These are phyloP conservation scores for Kuraishia piskuri DNA, from an alignment of 805 yeast species.

Conservation along the genomic window DNA sequence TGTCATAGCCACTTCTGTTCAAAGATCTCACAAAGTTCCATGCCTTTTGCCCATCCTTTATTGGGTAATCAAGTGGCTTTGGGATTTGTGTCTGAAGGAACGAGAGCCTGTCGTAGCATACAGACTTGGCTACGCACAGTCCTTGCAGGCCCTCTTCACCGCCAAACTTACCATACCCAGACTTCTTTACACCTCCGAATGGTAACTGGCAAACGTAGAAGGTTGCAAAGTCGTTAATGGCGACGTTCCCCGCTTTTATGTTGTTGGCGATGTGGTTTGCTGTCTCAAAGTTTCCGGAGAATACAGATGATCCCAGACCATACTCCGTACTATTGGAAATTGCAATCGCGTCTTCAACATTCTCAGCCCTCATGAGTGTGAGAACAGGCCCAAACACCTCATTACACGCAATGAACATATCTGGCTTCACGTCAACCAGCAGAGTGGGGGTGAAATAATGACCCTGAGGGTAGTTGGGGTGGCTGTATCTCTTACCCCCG, in stretches of 20 bases:
- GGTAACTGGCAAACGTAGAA: constrained; percentile 94
- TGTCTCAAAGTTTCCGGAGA: constrained; percentile 53
- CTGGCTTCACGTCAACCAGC: constrained; percentile 68
- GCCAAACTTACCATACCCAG: constrained; percentile 96
- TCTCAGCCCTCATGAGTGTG: constrained; percentile 65
- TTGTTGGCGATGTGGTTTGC: constrained; percentile 56
- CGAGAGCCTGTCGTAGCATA: constrained; percentile 77
- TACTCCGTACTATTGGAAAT: constrained; percentile 80
- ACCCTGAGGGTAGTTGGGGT: constrained; percentile 94
- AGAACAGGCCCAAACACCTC: constrained; percentile 95
- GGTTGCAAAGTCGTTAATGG: constrained; percentile 96
- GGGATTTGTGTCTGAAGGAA: constrained; percentile 81
- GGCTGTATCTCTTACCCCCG: constrained; percentile 77
- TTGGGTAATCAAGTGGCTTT: constrained; percentile 85
- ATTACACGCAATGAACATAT: constrained; percentile 73
- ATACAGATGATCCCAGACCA: constrained; percentile 90
- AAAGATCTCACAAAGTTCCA: constrained; percentile 82
- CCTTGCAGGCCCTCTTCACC: constrained; percentile 97
- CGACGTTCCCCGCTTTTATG: constrained; percentile 82
- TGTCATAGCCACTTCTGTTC: constrained; percentile 79
- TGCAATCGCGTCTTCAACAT: constrained; percentile 58
- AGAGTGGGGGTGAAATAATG: constrained; percentile 90
- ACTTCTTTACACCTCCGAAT: constrained; percentile 88
- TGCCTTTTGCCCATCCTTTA: constrained; percentile 68
- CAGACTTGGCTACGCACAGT: constrained; percentile 76